phyloP scores from a whole-genome alignment of 441 rosid genomes.

The Brassica hybrid region DNA sequence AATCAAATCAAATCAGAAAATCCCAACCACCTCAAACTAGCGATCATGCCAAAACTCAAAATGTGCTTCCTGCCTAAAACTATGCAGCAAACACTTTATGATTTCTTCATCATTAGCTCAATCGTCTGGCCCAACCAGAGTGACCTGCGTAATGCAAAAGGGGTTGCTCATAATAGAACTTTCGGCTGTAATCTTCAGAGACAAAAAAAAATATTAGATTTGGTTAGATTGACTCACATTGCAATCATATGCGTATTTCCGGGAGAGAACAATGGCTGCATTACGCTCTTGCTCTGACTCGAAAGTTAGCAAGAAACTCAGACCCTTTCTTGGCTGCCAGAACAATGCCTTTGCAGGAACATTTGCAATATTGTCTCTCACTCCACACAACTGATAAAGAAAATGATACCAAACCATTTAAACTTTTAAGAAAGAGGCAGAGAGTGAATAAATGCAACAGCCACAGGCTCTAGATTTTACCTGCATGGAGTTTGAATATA shows the following conservation, averaged over 20 bases:
- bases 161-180: neutral
- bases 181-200: too few relatives aligned
- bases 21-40: neutral
- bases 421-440: slow-evolving; percentile 24
- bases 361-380: slow-evolving; percentile 50
- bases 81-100: slow-evolving; percentile 34
- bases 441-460: too few relatives aligned
- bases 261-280: slow-evolving; percentile 73
- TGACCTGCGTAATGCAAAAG: slow-evolving; percentile 48
- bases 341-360: slow-evolving; percentile 66
- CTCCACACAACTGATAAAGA: slow-evolving; percentile 68
- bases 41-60: slow-evolving; percentile 5
- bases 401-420: slow-evolving; percentile 4
- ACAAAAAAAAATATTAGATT: too few relatives aligned
- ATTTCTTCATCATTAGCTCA: slow-evolving; percentile 30
- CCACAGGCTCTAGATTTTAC: slow-evolving; percentile 40
- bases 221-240: slow-evolving; percentile 47
- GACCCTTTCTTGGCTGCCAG: slow-evolving; percentile 91
- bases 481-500: slow-evolving; percentile 80
- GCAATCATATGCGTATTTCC: slow-evolving; percentile 79
- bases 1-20: slow-evolving; percentile 27
- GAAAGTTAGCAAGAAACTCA: slow-evolving; percentile 65
- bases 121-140: slow-evolving; percentile 85
- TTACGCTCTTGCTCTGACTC: slow-evolving; percentile 88
- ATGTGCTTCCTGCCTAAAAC: slow-evolving; percentile 35